Conservation (phyloP, 2,329 filamentous ascomycete species). For the Colletotrichum orbiculare region DNA sequence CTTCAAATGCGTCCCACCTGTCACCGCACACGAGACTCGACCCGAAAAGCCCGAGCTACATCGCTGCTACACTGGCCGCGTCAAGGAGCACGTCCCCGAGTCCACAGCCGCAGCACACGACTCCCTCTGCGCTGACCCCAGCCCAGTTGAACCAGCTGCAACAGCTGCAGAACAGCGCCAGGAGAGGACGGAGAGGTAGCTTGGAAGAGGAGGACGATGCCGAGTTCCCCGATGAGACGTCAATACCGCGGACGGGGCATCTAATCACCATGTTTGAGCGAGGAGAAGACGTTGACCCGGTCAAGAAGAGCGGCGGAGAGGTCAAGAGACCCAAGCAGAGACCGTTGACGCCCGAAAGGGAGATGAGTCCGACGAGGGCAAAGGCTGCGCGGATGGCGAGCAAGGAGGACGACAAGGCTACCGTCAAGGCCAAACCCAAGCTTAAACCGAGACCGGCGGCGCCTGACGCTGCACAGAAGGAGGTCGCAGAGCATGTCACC, state of each 20-base stretch:
- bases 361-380: slow-evolving; percentile 40
- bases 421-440: slow-evolving; percentile 39
- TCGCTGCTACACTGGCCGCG: slow-evolving; percentile 68
- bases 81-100: slow-evolving; percentile 37
- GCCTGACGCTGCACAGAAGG: not conserved
- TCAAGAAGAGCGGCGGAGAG: slow-evolving; percentile 45
- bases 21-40: slow-evolving; percentile 44
- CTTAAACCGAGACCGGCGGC: slow-evolving; percentile 39
- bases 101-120: slow-evolving; percentile 28
- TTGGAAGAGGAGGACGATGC: slow-evolving; percentile 42
- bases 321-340: slow-evolving; percentile 40
- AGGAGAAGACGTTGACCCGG: slow-evolving; percentile 43
- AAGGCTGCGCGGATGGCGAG: slow-evolving; percentile 25
- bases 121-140: slow-evolving; percentile 25
- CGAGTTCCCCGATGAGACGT: slow-evolving; percentile 61
- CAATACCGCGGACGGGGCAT: slow-evolving; percentile 71
- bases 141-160: slow-evolving; percentile 32
- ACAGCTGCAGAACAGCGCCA: slow-evolving; percentile 27
- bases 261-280: slow-evolving; percentile 76
- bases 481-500: not conserved
- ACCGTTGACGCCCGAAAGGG: slow-evolving; percentile 47
- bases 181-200: slow-evolving; percentile 44
- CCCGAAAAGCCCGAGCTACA: slow-evolving; percentile 67
- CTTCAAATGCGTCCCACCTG: slow-evolving; percentile 25
- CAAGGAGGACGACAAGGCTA: not conserved